Conservation (phyloP, 2,329 filamentous ascomycete genomes). For the Xylariaceae sp. region DNA sequence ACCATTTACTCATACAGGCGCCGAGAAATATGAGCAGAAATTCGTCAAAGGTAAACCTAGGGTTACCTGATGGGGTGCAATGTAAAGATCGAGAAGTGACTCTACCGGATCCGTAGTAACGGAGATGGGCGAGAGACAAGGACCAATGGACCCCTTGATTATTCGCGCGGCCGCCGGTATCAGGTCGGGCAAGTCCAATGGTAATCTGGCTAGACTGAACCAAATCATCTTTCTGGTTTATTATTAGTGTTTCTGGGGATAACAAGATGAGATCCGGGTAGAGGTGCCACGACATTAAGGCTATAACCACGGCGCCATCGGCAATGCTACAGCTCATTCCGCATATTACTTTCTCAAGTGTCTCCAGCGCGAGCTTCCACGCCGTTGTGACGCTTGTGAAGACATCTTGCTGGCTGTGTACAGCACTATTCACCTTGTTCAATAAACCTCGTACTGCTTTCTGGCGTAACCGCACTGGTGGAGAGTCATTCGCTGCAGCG, state of each 20-base stretch:
- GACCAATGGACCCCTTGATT: constrained; percentile 19
- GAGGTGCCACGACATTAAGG: constrained; percentile 13
- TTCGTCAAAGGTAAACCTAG: constrained; percentile 9
- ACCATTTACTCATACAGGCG: constrained; percentile 4
- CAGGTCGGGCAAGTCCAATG: not conserved
- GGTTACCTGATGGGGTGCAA: constrained; percentile 5
- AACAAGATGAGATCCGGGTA: constrained; percentile 15
- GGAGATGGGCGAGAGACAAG: constrained; percentile 16
- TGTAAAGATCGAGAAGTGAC: not conserved
- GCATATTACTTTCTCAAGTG: constrained; percentile 13
- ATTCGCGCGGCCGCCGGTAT: not conserved
- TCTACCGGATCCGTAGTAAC: constrained; percentile 6
- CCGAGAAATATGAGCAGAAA: constrained; percentile 9
- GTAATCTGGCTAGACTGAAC: constrained; percentile 6
- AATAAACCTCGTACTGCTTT: not conserved
- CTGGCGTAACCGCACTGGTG: constrained; percentile 1
- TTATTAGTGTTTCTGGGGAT: not conserved
- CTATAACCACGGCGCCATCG: constrained; percentile 13
- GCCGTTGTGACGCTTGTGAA: constrained; percentile 19
- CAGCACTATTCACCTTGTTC: constrained; percentile 1
- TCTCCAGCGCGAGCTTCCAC: constrained; percentile 16
- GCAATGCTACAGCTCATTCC: constrained; percentile 8
- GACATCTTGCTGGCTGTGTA: constrained; percentile 4
- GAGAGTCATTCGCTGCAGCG: constrained; percentile 14
- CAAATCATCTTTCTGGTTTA: constrained; percentile 8